Conservation (phyloP, 2,329 filamentous ascomycete genomes). For the Penicillium sp. region DNA sequence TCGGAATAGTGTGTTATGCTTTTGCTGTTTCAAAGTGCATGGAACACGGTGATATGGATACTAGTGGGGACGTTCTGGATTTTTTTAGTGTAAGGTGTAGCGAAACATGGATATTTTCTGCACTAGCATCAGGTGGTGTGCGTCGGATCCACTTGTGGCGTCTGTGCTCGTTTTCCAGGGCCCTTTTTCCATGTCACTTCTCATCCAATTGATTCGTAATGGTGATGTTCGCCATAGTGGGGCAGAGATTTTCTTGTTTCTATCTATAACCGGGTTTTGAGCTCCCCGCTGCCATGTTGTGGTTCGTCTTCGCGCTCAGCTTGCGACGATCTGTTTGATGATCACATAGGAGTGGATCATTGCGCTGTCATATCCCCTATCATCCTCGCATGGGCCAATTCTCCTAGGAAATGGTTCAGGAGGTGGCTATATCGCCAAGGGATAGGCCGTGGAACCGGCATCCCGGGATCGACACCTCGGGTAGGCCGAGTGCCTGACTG, state of each 20-base stretch:
- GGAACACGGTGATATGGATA: background rate
- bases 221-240: constrained; percentile 5
- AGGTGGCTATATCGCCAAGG: constrained; percentile 12
- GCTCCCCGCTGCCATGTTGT: background rate
- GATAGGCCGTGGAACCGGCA: background rate
- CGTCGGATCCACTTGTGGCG: constrained; percentile 1
- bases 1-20: constrained; percentile 15
- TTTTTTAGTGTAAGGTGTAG: background rate
- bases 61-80: background rate
- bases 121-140: background rate
- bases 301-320: background rate
- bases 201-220: constrained; percentile 17
- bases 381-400: background rate
- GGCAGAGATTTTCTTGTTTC: constrained; percentile 4
- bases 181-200: background rate
- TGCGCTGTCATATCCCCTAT: background rate
- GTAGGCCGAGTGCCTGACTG: background rate
- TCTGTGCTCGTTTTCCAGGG: background rate
- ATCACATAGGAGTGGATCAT: background rate
- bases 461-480: constrained; percentile 7
- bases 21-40: background rate
- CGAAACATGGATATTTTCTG: background rate
- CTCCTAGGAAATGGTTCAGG: constrained; percentile 10
- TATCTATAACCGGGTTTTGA: constrained; percentile 15
- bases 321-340: background rate